Evolutionary conservation across 2,329 filamentous ascomycete species (phyloP).

Genomic region (Microcera coccophila): DNA sequence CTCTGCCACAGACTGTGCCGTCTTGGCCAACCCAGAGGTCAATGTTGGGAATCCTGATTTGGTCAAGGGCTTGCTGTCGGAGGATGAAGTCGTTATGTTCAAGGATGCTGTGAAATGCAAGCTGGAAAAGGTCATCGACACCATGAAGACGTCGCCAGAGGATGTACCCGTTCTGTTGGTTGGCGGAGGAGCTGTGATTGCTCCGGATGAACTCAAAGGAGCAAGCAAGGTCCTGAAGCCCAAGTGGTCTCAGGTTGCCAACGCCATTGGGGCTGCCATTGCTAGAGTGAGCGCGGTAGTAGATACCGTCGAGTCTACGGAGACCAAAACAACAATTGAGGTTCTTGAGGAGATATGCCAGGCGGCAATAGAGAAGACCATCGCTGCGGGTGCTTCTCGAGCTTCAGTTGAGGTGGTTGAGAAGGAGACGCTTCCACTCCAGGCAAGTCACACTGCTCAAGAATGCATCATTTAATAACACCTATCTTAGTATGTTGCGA

Average conservation of each 20-base stretch:
- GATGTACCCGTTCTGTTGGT: constrained; percentile 59
- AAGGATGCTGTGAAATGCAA: constrained; percentile 43
- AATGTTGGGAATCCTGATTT: constrained; percentile 41
- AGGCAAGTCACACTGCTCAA: constrained; percentile 30
- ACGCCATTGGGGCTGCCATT: constrained; percentile 62
- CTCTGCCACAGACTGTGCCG: constrained; percentile 56
- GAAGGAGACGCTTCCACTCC: constrained; percentile 52
- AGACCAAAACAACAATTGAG: constrained; percentile 35
- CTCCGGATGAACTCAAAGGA: constrained; percentile 51
- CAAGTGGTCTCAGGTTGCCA: constrained; percentile 56
- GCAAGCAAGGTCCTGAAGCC: constrained; percentile 56
- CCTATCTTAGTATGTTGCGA: constrained; percentile 41
- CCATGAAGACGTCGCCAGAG: constrained; percentile 59
- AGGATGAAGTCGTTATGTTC: constrained; percentile 36
- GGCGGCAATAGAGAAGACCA: constrained; percentile 42
- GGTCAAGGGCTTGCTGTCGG: constrained; percentile 29
- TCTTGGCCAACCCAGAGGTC: constrained; percentile 31
- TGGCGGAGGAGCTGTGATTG: constrained; percentile 59
- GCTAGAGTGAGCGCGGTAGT: constrained; percentile 55
- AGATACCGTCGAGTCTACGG: constrained; percentile 49
- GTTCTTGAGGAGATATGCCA: constrained; percentile 36
- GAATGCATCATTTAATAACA: constrained; percentile 12
- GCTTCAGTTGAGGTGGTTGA: constrained; percentile 48
- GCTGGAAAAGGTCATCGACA: constrained; percentile 55
- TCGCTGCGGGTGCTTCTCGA: constrained; percentile 43